Evolutionary conservation across 176 grass and related monocot genomes (phyloP).

Genomic region (Ananas comosus): DNA sequence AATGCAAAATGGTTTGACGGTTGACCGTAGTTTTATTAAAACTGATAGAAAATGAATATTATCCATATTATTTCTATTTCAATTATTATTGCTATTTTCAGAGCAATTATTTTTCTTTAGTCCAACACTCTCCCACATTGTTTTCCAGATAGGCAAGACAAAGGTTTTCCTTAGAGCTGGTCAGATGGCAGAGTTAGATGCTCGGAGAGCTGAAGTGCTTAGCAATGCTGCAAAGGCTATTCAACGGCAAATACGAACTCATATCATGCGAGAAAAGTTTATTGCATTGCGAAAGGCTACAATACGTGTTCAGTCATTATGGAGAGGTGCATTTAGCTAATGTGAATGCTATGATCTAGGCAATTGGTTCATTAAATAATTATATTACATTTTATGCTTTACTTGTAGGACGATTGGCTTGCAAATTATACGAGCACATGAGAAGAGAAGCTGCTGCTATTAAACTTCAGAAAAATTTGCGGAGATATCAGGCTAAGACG

Average conservation of each 20-base stretch:
- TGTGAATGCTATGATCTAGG: conserved; percentile 1
- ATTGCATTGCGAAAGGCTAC: conserved; percentile 69
- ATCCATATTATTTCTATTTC: too few species aligned
- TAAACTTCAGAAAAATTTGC: conserved; percentile 86
- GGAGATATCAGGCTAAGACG: conserved; percentile 66
- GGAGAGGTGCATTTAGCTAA: conserved; percentile 59
- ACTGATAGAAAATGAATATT: too few species aligned
- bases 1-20: too few species aligned
- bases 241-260: conserved; percentile 85
- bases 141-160: conserved; percentile 92
- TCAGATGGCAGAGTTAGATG: conserved; percentile 98
- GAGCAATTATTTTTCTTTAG: conserved; percentile 9
- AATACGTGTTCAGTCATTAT: conserved; percentile 71
- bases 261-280: conserved; percentile 86
- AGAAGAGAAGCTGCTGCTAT: conserved; percentile 67
- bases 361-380: conserved; percentile 16
- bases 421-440: conserved; percentile 65
- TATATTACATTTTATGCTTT: conserved; percentile 17
- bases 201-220: conserved; percentile 92
- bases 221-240: conserved; percentile 81
- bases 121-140: conserved; percentile 25
- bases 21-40: too few species aligned
- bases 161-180: conserved; percentile 99
- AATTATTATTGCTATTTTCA: too few species aligned
- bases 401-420: conserved; percentile 78